These are phyloP conservation scores for Blastobotrys apis DNA, from an alignment of 1,139 yeast genomes.

Conservation along the genomic window DNA sequence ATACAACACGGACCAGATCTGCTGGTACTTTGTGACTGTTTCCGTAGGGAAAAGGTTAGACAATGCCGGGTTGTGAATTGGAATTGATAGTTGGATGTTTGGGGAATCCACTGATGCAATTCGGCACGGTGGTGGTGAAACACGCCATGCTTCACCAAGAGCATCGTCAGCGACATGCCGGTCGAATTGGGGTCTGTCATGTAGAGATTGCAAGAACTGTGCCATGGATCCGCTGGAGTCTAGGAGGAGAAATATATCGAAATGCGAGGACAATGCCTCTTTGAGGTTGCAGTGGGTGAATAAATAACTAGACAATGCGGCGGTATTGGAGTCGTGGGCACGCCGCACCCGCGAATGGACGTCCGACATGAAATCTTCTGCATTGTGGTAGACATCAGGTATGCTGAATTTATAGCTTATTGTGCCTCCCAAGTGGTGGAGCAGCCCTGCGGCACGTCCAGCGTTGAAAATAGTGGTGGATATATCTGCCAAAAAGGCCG, in stretches of 20 bases:
- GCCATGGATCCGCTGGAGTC: slow-evolving; percentile 16
- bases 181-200: slow-evolving; percentile 6
- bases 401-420: neutral
- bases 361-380: slow-evolving; percentile 3
- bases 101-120: neutral
- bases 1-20: slow-evolving; percentile 4
- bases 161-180: slow-evolving; percentile 15
- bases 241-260: slow-evolving; percentile 18
- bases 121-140: too few relatives aligned
- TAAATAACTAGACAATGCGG: slow-evolving; percentile 1
- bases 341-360: too few relatives aligned
- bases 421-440: neutral
- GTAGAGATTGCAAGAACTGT: slow-evolving; percentile 11
- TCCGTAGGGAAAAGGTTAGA: slow-evolving; percentile 2
- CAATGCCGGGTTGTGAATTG: neutral
- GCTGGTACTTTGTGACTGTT: slow-evolving; percentile 1
- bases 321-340: neutral
- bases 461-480: neutral
- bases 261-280: slow-evolving; percentile 5
- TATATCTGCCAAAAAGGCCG: neutral
- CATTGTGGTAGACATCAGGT: too few relatives aligned
- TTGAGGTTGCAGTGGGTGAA: neutral
- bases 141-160: slow-evolving; percentile 11
- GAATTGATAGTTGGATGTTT: neutral
- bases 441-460: slow-evolving; percentile 3